Base-by-base conservation (phyloP, 495 filamentous ascomycete species). In the Thermothielavioides terrestris region DNA sequence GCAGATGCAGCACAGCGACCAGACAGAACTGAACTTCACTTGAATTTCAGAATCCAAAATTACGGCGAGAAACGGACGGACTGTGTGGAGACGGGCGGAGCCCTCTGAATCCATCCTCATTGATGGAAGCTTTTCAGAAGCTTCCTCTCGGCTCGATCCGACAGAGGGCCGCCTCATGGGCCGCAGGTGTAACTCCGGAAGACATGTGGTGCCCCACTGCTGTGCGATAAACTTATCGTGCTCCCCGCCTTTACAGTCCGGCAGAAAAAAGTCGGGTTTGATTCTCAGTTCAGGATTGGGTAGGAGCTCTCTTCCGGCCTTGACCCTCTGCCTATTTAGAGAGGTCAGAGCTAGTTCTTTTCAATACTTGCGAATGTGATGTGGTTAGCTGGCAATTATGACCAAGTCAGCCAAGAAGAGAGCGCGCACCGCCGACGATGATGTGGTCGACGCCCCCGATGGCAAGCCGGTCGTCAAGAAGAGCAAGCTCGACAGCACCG, bases 391-490 rank as follows among this genome's bases (percentile, higher is more conserved):
- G 23, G 6, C 11, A 25, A 50, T 23, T 14, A 65, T 65, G 62
- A 50, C 35, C 22, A 61, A 66, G 36, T 55, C 54, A n/a, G 41
- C 59, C 27, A 67, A 61, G 46, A 67, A 67, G 61, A 50, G 64
- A 15, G 47, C 54, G 39, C 64, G 64, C 57, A 30, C 54, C 20
- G 22, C 56, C 47, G 63, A 65, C 14, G 65, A 63, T 17, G 64
- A 66, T 49, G 56, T 55, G 50, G 57, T 41, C 37, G 56, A 46
- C 7, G 32, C 30, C 28, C 45, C 35, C 28, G 47, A 51, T 42
- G 23, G 20, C 28, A 53, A 56, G 25, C 59, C 58, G 30, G 52
- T 51, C 10, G 58, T 68, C 26, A 63, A 63, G 58, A 64, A 67
- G 64, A 65, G 56, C 56, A 65, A 63, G 55, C 26, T 63, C 46